Evolutionary conservation across 768 basidiomycete genomes (phyloP), one percentile per base, ranked within the genome.

Genomic region (Lactifluus volemus): DNA sequence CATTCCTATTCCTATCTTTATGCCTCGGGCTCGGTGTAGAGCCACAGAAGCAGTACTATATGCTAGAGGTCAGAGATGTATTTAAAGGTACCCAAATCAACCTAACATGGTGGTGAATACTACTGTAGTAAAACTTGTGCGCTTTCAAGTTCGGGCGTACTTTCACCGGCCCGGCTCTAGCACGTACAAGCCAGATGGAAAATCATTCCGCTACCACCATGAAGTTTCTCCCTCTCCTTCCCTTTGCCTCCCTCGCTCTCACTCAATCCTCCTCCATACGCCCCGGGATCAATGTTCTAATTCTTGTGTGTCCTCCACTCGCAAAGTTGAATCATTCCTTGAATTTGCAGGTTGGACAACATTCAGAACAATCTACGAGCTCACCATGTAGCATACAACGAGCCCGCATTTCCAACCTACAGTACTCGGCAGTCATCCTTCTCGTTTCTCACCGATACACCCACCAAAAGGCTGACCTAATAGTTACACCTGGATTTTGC

Each of bases 291-390:
- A 25, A 25, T 25, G 25, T 25, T 25, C 1, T 25, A 25, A 89
- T 95, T 59, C 84, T 96, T 69, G 94, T 96, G 58, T 84, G 90
- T 52, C 94, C 94, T 5, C 92, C 92, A 2, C 91, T 92, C 0
- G 83, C 89, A 6, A 84, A 85, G 67, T 78, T 82, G n/a, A 89
- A 88, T 63, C 91, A 94, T 65, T 88, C 92, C 0, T 77, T 95
- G 48, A 94, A 95, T 70, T 78, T 96, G 0, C 94, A 97, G 68
- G 85, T 97, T 67, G 30, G 49, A 62, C 56, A 58, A 61, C 58
- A 14, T 45, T 41, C 50, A 45, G 54, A 60, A 39, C 51, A 53
- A 25, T 48, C 63, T 2, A 12, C 30, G 1, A 39, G 38, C n/a
- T 36, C 53, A 42, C 52, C 36, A 19, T 52, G 17, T 56, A 57